Conservation (phyloP, 2,329 filamentous ascomycete species). For the Periconia sp. region DNA sequence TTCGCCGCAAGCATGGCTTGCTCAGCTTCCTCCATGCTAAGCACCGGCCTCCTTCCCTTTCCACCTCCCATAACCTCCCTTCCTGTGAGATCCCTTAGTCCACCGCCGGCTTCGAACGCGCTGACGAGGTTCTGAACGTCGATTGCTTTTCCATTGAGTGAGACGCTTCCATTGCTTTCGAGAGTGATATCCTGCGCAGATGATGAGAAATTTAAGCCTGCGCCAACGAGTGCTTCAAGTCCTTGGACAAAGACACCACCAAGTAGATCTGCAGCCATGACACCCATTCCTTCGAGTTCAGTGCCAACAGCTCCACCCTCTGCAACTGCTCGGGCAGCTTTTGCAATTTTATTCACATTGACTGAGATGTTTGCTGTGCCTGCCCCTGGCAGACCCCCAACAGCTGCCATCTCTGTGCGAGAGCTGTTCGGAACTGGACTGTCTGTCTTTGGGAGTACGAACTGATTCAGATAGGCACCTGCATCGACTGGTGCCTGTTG, state of each 20-base stretch:
- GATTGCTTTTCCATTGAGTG: slow-evolving; percentile 11
- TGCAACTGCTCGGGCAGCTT: slow-evolving; percentile 37
- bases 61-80: slow-evolving; percentile 2
- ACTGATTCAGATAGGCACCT: slow-evolving; percentile 38
- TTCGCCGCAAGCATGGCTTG: slow-evolving; percentile 36
- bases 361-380: slow-evolving; percentile 35
- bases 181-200: slow-evolving; percentile 21
- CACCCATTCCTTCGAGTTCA: slow-evolving; percentile 38
- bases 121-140: slow-evolving; percentile 29
- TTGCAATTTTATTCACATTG: slow-evolving; percentile 32
- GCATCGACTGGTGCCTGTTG: slow-evolving; percentile 37
- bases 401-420: slow-evolving; percentile 38
- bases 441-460: slow-evolving; percentile 39
- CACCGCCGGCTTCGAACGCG: slow-evolving; percentile 21
- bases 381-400: slow-evolving; percentile 35
- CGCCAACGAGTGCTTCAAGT: slow-evolving; percentile 38
- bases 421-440: slow-evolving; percentile 35
- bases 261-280: slow-evolving; percentile 33
- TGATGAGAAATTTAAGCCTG: slow-evolving; percentile 29
- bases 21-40: slow-evolving; percentile 40
- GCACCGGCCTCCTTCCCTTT: slow-evolving; percentile 24
- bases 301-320: slow-evolving; percentile 34
- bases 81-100: slow-evolving; percentile 9
- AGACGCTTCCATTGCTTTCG: slow-evolving; percentile 24
- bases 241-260: slow-evolving; percentile 40